Base-by-base conservation (phyloP, 179 eudicot genomes). In the Heliamphora pulchella region DNA sequence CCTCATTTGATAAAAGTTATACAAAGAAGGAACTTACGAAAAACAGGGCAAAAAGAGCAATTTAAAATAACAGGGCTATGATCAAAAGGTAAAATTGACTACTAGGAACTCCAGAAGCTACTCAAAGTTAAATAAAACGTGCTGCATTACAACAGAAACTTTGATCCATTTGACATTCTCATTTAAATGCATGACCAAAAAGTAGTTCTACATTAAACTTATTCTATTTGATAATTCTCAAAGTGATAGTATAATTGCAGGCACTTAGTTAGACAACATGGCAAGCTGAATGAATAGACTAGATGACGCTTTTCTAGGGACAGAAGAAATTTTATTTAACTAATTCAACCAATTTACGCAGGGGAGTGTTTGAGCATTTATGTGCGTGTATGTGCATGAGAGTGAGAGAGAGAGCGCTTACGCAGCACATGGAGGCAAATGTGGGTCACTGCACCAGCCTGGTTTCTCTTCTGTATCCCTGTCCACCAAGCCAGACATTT, bases 391-490 rank as follows among this genome's bases (percentile, higher is more conserved):
- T 31, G 31, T 31, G 31, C 31, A 31, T 31, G 31, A 31, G 31
- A 31, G n/a, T n/a, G 31, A 31, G 31, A 31, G 31, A 31, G 31
- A 31, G 31, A 31, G 31, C 31, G 31, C 31, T 48, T 92, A 94
- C 97, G 98, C 97, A 77, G 97, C 97, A 88, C 98, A 94, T 69
- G 98, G 98, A 86, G 98, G 97, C 89, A 93, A 87, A 69, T 81
- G 92, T 65, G 92, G 96, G 72, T 94, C 90, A 61, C 92, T 89
- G 85, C 98, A 94, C 96, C 97, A 94, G 83, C 98, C 98, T 81
- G 94, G 97, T 89, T 91, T 93, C 86, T 94, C 98, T 48, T 89
- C 85, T n/a, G 98, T 90, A 81, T 90, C 90, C 93, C 98, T 94
- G 86, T 74, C 78, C 58, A 87, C 62, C 75, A 77, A 77, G 14